Evolutionary conservation across 2,329 filamentous ascomycete species (phyloP), one percentile per base, ranked within the genome.

Genomic region (Botryotinia convoluta): DNA sequence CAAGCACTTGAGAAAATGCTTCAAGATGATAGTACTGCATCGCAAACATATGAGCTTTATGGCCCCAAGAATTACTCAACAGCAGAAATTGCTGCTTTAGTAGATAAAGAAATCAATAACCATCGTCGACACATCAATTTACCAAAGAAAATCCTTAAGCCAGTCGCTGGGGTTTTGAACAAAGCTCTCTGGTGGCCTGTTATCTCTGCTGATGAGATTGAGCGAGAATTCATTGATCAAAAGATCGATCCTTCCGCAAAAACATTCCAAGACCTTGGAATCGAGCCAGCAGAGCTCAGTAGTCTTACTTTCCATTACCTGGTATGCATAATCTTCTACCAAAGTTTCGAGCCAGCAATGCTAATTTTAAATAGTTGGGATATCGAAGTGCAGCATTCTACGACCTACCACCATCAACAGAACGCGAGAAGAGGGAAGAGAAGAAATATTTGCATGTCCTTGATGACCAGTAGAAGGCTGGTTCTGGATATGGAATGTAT

Each of bases 381-480:
- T 98, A 93, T 87, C 92, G 96, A 82, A 95, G 93, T 84, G 89
- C 92, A 73, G 89, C 91, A 80, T 96, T 91, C 88, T 97, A 97
- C 84, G 95, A 99, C 82, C 87, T 98, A 77, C 96, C 96, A 69
- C 95, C 96, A 67, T 91, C 95, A 80, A 98, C 95, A 48, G 95
- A 98, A 85, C 93, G 92, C 83, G 96, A 99, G 87, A 96, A 91
- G 88, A 88, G 89, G 79, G 95, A 98, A 83, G 95, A 98, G 84
- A 96, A 91, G 89, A 96, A 98, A 87, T 99, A 97, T 83, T 86
- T 98, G 83, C 96, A 99, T 83, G 95, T 99, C 75, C 86, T 94
- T 81, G 93, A 97, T 82, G 92, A 96, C 83, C 89, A 94, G 87
- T 96, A 91, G 85, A 83, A 39, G 59, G 26, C 44, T 54, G 65